phyloP scores from a whole-genome alignment of 495 filamentous ascomycete genomes.

The Hyphodiscus hymeniophilus region DNA sequence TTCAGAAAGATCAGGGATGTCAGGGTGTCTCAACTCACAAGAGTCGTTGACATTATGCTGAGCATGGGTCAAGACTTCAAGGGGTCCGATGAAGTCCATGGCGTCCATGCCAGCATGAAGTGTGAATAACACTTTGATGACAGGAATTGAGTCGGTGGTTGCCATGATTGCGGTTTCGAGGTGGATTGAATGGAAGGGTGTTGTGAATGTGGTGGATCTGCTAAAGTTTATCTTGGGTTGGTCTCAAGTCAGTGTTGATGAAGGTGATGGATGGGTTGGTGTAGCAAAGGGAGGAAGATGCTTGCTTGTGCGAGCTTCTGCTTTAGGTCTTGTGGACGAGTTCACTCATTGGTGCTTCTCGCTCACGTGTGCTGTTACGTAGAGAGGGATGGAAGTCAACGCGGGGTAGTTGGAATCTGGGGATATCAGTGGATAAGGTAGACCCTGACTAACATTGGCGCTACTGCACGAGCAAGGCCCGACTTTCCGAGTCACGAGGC shows the following conservation, averaged over 20 bases:
- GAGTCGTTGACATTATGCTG: slow-evolving; percentile 53
- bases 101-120: slow-evolving; percentile 40
- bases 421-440: too few relatives aligned
- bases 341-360: too few relatives aligned
- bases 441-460: too few relatives aligned
- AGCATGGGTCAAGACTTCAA: slow-evolving; percentile 53
- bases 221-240: slow-evolving; percentile 4
- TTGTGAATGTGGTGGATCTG: background rate
- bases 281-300: background rate
- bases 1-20: slow-evolving; percentile 7
- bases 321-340: too few relatives aligned
- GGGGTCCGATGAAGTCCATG: slow-evolving; percentile 59
- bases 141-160: slow-evolving; percentile 18
- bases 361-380: too few relatives aligned
- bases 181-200: background rate
- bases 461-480: too few relatives aligned
- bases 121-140: slow-evolving; percentile 45
- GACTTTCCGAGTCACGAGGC: too few relatives aligned
- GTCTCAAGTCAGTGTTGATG: background rate
- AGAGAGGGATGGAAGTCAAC: too few relatives aligned
- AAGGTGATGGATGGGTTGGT: background rate
- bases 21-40: slow-evolving; percentile 34
- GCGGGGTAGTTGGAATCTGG: too few relatives aligned
- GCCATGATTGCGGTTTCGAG: slow-evolving; percentile 23
- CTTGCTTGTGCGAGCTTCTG: background rate